Conservation (phyloP, 1,284 basidiomycete species). For the Ganoderma resinaceum region DNA sequence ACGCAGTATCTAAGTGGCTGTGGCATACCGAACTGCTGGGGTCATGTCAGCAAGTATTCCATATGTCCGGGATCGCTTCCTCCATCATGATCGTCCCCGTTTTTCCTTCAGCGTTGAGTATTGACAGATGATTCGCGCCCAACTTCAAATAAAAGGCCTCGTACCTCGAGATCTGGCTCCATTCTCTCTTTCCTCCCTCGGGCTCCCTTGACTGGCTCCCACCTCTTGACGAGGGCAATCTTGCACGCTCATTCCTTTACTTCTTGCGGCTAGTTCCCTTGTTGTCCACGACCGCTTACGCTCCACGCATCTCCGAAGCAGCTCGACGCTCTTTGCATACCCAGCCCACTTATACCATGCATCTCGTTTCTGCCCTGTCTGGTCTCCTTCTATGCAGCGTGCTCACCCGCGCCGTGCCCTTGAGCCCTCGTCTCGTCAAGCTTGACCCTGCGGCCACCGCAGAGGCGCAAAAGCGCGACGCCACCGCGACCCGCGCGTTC, state of each 20-base stretch:
- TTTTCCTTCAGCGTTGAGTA: not conserved
- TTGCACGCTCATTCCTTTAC: not conserved
- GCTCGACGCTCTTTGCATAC: not conserved
- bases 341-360: conserved; percentile 1
- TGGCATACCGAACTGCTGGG: not conserved
- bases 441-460: conserved; percentile 12
- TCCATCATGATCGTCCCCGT: not conserved
- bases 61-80: not conserved
- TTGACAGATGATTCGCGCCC: conserved; percentile 1
- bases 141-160: not conserved
- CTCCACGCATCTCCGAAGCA: not conserved
- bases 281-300: conserved; percentile 1
- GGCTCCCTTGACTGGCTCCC: not conserved
- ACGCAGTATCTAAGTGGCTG: conserved; percentile 7
- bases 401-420: conserved; percentile 1
- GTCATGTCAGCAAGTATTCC: not conserved
- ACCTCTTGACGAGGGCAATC: conserved; percentile 8
- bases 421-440: not conserved
- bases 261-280: conserved; percentile 2
- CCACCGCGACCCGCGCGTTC: conserved; percentile 12
- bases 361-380: conserved; percentile 3
- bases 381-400: not conserved
- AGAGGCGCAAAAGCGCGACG: conserved; percentile 16
- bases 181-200: not conserved
- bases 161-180: not conserved